Conservation (phyloP, 805 yeast species). For the Cyberlindnera subsufficiens region DNA sequence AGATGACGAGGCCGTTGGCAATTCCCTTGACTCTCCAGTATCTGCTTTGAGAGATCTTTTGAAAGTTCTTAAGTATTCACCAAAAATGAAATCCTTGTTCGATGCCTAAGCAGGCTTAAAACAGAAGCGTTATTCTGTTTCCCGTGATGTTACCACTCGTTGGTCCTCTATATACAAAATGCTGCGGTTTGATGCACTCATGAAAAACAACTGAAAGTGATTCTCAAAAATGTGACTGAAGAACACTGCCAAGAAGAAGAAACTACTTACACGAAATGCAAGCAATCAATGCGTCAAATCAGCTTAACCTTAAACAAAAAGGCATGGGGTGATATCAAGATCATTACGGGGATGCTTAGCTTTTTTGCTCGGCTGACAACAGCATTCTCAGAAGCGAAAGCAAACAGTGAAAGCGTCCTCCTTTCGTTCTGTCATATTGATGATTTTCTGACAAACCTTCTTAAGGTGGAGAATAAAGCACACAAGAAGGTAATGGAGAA, state of each 20-base stretch:
- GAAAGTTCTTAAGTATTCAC: neutral
- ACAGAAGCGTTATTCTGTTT: neutral
- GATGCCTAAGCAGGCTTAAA: neutral
- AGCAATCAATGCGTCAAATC: neutral
- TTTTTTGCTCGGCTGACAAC: neutral
- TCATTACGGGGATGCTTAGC: neutral
- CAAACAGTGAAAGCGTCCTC: neutral
- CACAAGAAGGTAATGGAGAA: neutral
- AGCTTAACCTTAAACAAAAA: neutral
- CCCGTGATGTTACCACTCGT: neutral
- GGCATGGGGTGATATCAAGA: neutral
- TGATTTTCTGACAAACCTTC: neutral
- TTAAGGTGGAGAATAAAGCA: neutral
- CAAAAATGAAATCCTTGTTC: neutral
- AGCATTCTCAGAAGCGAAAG: neutral
- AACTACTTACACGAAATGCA: neutral
- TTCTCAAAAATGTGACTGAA: neutral
- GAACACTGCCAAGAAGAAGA: neutral
- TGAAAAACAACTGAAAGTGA: neutral
- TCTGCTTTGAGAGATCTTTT: neutral
- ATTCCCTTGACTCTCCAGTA: neutral
- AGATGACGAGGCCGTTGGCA: neutral
- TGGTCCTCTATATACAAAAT: neutral
- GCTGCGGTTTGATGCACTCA: neutral
- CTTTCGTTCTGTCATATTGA: neutral